Evolutionary conservation across 192 early-diverging fungal species (phyloP), one percentile per base, ranked within the genome.

Genomic region (Umbelopsis vinacea): DNA sequence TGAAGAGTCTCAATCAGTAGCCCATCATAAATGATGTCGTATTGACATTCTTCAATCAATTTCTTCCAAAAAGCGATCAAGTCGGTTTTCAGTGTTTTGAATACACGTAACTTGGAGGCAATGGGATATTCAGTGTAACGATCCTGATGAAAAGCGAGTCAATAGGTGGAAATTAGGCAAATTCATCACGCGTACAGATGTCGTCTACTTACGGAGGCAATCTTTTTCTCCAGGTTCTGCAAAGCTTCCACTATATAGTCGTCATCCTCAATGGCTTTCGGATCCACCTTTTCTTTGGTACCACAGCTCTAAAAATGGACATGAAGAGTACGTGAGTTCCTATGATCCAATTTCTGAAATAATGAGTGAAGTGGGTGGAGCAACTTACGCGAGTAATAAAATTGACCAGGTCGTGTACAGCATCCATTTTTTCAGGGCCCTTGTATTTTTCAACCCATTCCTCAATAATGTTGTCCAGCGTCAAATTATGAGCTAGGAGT

Each of bases 381-480:
- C 11, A 6, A 72, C 79, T 73, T 72, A 88, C 86, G 29, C 85
- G 79, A 67, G 91, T 83, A 37, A 92, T 71, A 69, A 96, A 91
- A 76, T 94, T 94, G 21, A 95, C 80, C 23, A 98, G 72, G 35
- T 92, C 87, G 66, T 82, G 77, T 69, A 94, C 55, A 19, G 92
- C 92, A 7, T 54, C 74, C 12, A 81, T 79, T 24, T 84, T 69
- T 21, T 88, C 57, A 19, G 57, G 79, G 9, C 80, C 78, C 43
- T 84, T 75, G 63, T 90, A 97, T 19, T 81, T 67, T 8, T 81
- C 82, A 22, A 93, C 82, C 95, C 95, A 96, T 66, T 92, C 92
- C 11, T 77, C 70, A 4, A 88, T 89, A 1, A 90, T 73, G 33
- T 84, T 82, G 14, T 90, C 89, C 23, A 95, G 63, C 22, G 91